These are phyloP conservation scores for Cephalotrichum gorgonifer DNA, from an alignment of 2,329 filamentous ascomycete species.

Conservation along the genomic window DNA sequence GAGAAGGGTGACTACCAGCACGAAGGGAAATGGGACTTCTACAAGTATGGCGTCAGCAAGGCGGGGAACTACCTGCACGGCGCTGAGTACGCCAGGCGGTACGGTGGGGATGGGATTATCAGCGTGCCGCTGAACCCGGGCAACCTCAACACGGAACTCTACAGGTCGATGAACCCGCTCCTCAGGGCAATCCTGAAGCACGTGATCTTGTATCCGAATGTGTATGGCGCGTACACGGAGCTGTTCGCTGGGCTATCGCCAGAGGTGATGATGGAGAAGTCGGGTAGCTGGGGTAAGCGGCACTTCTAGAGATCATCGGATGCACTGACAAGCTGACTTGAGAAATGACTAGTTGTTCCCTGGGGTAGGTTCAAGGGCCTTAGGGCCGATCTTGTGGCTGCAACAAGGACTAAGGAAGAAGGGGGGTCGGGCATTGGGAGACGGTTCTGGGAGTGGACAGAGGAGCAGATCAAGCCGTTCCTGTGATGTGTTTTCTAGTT, in stretches of 20 bases:
- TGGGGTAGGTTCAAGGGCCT: conserved; percentile 23
- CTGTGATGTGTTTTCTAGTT: no score
- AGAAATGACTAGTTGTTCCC: conserved; percentile 14
- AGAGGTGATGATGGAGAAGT: conserved; percentile 27
- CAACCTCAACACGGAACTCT: conserved; percentile 26
- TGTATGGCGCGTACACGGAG: conserved; percentile 35
- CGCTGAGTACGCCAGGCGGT: conserved; percentile 17
- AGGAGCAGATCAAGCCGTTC: conserved; percentile 20
- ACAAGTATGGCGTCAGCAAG: conserved; percentile 21
- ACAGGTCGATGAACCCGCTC: conserved; percentile 15
- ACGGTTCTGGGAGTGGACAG: conserved; percentile 30
- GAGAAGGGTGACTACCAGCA: conserved; percentile 16
- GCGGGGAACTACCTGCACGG: conserved; percentile 19
- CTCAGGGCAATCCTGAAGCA: conserved; percentile 10
- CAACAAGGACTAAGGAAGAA: conserved; percentile 20
- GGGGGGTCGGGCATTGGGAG: conserved; percentile 24
- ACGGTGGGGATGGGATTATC: conserved; percentile 17
- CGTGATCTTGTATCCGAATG: conserved; percentile 14
- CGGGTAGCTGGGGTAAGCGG: conserved; percentile 16
- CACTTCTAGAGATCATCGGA: no score
- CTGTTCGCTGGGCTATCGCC: conserved; percentile 34
- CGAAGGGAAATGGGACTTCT: conserved; percentile 11
- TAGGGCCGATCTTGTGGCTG: conserved; percentile 16
- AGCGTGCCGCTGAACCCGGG: conserved; percentile 26
- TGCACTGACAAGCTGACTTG: background rate